Percentiles rank a stretch among this genome's conserved stretches.
Evolutionary conservation across 805 yeast genomes (phyloP).

Genomic region (Maudiozyma bulderi): DNA sequence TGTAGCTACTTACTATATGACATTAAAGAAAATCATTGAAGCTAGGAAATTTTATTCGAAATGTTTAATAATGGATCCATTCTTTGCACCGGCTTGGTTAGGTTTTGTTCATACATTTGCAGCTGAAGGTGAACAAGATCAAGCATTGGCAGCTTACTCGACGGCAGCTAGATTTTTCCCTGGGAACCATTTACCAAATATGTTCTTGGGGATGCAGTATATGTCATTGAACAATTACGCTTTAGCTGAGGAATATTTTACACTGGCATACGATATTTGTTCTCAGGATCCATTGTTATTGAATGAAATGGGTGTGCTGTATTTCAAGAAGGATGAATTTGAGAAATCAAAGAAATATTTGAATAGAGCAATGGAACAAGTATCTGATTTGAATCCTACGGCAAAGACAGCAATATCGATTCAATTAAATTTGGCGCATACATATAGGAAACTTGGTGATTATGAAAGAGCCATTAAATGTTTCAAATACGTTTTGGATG

Average conservation of each 20-base stretch:
- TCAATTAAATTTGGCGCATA: conserved; percentile 81
- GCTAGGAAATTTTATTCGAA: conserved; percentile 83
- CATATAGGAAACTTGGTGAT: conserved; percentile 57
- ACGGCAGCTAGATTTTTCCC: conserved; percentile 89
- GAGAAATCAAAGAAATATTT: conserved; percentile 61
- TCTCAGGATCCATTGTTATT: conserved; percentile 77
- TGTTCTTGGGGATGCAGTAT: conserved; percentile 94
- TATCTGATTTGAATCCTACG: conserved; percentile 62
- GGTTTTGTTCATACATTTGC: conserved; percentile 98
- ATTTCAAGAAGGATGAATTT: conserved; percentile 64
- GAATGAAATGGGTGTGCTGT: conserved; percentile 89
- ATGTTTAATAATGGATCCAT: conserved; percentile 80
- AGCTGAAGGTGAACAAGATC: conserved; percentile 97
- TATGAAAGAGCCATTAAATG: conserved; percentile 60
- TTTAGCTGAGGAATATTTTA: conserved; percentile 77
- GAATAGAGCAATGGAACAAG: conserved; percentile 59
- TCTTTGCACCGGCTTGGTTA: conserved; percentile 92
- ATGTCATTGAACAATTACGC: conserved; percentile 74
- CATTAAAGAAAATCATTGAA: conserved; percentile 62
- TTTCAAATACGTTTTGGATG: conserved; percentile 65
- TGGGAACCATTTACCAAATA: conserved; percentile 80
- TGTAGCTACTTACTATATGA: conserved; percentile 80
- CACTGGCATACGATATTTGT: conserved; percentile 66
- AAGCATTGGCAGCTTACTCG: conserved; percentile 93
- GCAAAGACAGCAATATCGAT: conserved; percentile 79